Percentiles rank a stretch among this genome's conserved stretches.
Evolutionary conservation across 2,329 filamentous ascomycete genomes (phyloP).

Genomic region (Hypoxylon sp.): DNA sequence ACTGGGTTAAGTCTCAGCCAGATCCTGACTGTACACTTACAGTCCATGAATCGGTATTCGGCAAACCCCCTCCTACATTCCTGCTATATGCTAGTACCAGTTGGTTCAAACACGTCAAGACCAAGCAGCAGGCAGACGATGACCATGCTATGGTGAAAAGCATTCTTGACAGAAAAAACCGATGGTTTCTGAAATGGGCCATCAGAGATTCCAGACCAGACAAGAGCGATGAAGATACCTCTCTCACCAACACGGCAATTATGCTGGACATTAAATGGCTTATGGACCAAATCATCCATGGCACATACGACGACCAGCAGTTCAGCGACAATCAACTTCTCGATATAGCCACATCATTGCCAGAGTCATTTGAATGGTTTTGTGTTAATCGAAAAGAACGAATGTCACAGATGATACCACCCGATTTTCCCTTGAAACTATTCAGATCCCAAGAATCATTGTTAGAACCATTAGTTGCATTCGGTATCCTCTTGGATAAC

Average conservation of each 20-base stretch:
- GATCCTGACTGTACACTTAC: too few relatives aligned
- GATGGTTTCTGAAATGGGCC: neutral
- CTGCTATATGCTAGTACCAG: neutral
- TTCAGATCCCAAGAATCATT: too few relatives aligned
- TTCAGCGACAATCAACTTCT: neutral
- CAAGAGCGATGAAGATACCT: neutral
- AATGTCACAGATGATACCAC: neutral
- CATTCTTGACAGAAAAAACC: neutral
- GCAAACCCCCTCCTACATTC: neutral
- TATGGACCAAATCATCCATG: neutral
- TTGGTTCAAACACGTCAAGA: neutral
- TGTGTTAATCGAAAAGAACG: neutral
- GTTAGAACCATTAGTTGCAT: too few relatives aligned
- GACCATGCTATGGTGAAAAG: neutral
- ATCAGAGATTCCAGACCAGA: too few relatives aligned
- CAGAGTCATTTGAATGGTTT: neutral
- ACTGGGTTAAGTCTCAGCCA: neutral
- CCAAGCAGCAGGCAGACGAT: neutral
- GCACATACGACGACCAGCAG: neutral
- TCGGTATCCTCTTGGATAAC: neutral
- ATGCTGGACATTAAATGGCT: neutral
- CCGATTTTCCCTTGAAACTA: neutral
- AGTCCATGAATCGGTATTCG: neutral
- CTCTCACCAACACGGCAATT: neutral
- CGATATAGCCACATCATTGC: neutral